phyloP scores from a whole-genome alignment of 495 filamentous ascomycete genomes.

The Penicillium subrubescens region DNA sequence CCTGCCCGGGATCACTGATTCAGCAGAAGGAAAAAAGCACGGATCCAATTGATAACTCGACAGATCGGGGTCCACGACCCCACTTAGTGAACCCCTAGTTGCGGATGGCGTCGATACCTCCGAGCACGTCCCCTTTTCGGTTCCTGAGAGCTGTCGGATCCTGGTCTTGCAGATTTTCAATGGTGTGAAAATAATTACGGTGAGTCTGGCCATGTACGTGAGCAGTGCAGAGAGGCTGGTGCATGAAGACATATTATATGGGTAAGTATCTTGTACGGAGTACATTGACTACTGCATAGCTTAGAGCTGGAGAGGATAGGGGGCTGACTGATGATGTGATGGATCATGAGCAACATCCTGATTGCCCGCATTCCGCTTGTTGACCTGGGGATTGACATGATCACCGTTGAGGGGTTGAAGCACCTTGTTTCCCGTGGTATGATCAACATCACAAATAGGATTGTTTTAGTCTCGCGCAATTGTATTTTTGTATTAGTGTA shows the following conservation, averaged over 20 bases:
- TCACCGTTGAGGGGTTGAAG: constrained; percentile 1
- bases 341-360: constrained; percentile 12
- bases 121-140: constrained; percentile 5
- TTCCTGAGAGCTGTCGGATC: constrained; percentile 10
- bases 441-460: constrained; percentile 1
- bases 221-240: background rate
- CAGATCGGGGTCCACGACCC: constrained; percentile 19
- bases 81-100: constrained; percentile 21
- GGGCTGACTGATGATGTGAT: constrained; percentile 14
- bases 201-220: background rate
- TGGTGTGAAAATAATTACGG: constrained; percentile 3
- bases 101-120: constrained; percentile 20
- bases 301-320: background rate
- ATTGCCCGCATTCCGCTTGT: constrained; percentile 18
- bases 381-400: constrained; percentile 10
- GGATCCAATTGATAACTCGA: constrained; percentile 11
- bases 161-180: background rate
- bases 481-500: background rate
- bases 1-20: background rate
- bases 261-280: background rate
- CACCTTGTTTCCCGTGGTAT: constrained; percentile 5
- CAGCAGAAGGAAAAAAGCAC: constrained; percentile 5
- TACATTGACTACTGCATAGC: background rate
- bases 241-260: background rate
- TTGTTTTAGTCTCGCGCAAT: background rate